Percentiles rank a stretch among this genome's conserved stretches.
Conservation (phyloP, 2,329 filamentous ascomycete species). For the Hymenoscyphus linearis region DNA sequence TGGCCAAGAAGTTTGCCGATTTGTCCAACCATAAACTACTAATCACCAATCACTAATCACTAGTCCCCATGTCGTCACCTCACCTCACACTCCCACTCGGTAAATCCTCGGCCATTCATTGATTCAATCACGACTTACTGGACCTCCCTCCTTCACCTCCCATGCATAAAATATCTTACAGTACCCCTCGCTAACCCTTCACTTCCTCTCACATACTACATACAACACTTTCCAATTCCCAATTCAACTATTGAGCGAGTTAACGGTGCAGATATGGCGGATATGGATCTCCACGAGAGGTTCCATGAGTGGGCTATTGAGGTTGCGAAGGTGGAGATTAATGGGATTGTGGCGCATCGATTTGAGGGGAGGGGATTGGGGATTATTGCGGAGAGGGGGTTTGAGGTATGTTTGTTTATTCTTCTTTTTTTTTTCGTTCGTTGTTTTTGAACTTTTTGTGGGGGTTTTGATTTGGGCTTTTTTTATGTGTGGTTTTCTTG, state of each 20-base stretch:
- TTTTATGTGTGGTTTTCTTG: background rate
- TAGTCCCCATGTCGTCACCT: too few relatives aligned
- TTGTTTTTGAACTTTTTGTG: background rate
- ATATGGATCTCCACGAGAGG: conserved; percentile 36
- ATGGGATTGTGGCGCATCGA: conserved; percentile 59
- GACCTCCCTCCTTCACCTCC: too few relatives aligned
- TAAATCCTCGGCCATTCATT: too few relatives aligned
- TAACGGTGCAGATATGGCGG: background rate
- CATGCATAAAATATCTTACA: too few relatives aligned
- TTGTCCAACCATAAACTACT: too few relatives aligned
- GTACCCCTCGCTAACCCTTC: too few relatives aligned
- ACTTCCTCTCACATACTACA: background rate
- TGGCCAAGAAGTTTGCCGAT: too few relatives aligned
- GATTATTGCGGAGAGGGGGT: conserved; percentile 61
- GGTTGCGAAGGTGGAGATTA: conserved; percentile 57
- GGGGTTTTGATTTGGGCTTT: background rate
- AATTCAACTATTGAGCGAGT: too few relatives aligned
- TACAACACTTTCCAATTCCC: background rate
- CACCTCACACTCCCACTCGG: too few relatives aligned
- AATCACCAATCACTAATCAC: too few relatives aligned
- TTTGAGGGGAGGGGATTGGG: conserved; percentile 74
- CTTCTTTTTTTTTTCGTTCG: background rate
- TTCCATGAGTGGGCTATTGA: conserved; percentile 63
- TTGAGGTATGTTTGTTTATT: conserved; percentile 48
- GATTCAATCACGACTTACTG: too few relatives aligned